phyloP scores from a whole-genome alignment of 2,329 filamentous ascomycete species.

The Botrytis squamosa region DNA sequence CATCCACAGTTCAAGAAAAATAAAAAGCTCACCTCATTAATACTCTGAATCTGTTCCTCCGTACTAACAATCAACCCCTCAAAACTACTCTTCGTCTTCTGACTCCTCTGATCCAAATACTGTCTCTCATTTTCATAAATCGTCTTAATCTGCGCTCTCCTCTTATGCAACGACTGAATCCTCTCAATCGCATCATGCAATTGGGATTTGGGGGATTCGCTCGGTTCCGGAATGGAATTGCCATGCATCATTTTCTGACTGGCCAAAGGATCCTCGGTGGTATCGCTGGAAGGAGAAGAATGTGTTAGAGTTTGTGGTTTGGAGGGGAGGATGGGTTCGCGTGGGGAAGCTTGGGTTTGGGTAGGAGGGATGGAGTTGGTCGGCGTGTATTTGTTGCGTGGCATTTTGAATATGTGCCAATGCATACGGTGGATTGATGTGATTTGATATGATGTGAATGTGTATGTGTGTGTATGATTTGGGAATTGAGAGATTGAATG shows the following conservation, averaged over 20 bases:
- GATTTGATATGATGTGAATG: not conserved
- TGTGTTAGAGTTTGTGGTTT: slow-evolving; percentile 15
- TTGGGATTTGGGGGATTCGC: slow-evolving; percentile 16
- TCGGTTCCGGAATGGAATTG: slow-evolving; percentile 19
- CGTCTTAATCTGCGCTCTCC: slow-evolving; percentile 11
- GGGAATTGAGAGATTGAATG: not conserved
- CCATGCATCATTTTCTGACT: slow-evolving; percentile 10
- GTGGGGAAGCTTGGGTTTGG: not conserved
- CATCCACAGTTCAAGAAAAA: not conserved
- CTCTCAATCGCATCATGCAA: slow-evolving; percentile 21
- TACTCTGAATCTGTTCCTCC: slow-evolving; percentile 24
- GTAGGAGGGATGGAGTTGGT: not conserved
- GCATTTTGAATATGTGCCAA: slow-evolving; percentile 15
- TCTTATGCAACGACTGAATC: slow-evolving; percentile 19
- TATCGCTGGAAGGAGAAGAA: slow-evolving; percentile 12
- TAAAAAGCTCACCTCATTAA: slow-evolving; percentile 17
- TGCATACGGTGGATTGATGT: not conserved
- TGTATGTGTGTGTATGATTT: not conserved
- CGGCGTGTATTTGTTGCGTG: slow-evolving; percentile 19
- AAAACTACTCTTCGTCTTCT: slow-evolving; percentile 21
- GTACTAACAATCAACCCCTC: slow-evolving; percentile 22
- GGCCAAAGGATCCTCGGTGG: slow-evolving; percentile 8
- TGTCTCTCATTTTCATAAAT: slow-evolving; percentile 22
- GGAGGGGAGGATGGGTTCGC: slow-evolving; percentile 5
- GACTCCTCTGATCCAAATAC: slow-evolving; percentile 18